phyloP scores from a whole-genome alignment of 805 yeast genomes.

The Pichia nanzhaoensis region DNA sequence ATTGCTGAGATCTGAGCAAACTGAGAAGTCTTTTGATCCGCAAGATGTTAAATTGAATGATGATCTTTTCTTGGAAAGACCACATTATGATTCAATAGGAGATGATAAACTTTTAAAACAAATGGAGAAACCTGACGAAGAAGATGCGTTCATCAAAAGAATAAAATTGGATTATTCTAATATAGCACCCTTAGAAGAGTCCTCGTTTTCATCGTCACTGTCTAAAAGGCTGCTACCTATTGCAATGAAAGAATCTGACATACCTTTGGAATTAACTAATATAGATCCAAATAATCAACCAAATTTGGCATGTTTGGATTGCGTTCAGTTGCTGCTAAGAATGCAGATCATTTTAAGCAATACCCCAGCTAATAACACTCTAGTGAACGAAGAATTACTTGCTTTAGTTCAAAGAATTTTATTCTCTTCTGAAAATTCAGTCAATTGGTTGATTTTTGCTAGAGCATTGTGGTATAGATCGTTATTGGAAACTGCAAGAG shows the following conservation, averaged over 20 bases:
- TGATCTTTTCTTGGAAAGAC: conserved; percentile 71
- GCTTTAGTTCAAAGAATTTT: conserved; percentile 72
- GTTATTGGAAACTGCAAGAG: conserved; percentile 66
- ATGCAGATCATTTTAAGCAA: conserved; percentile 56
- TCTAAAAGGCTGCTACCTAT: conserved; percentile 49
- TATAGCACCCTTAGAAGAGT: not conserved
- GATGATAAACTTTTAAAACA: conserved; percentile 35
- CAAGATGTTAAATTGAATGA: conserved; percentile 61
- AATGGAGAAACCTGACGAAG: conserved; percentile 3
- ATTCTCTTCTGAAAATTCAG: conserved; percentile 38
- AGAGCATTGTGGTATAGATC: conserved; percentile 90
- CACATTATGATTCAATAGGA: conserved; percentile 58
- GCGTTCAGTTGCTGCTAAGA: conserved; percentile 65
- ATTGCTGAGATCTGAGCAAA: conserved; percentile 14
- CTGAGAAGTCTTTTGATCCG: conserved; percentile 33
- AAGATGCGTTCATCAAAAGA: conserved; percentile 31
- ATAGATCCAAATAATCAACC: conserved; percentile 85
- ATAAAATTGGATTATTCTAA: conserved; percentile 35
- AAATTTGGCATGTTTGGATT: conserved; percentile 58
- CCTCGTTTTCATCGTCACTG: conserved; percentile 18
- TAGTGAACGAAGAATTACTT: conserved; percentile 76
- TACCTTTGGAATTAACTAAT: conserved; percentile 45
- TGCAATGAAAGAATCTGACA: conserved; percentile 52
- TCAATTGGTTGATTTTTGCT: conserved; percentile 74
- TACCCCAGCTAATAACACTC: conserved; percentile 61